Percentiles rank a stretch among this genome's conserved stretches.
Evolutionary conservation across 768 basidiomycete genomes (phyloP).

Genomic region (Suillus occidentalis): DNA sequence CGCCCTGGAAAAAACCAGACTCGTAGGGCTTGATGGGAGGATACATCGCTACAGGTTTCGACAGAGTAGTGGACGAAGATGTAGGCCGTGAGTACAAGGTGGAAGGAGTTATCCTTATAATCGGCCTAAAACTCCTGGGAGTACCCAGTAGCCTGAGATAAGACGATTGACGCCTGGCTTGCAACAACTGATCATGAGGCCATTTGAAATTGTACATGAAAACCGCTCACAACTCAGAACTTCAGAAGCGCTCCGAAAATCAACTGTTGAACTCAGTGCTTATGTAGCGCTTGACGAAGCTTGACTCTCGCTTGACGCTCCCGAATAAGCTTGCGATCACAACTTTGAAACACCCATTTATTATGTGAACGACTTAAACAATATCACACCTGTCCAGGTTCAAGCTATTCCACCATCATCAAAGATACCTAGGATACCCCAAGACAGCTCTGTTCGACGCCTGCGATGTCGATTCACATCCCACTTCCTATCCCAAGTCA

Average conservation of each 20-base stretch:
- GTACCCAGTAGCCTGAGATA: not conserved
- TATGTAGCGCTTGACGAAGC: too few species aligned
- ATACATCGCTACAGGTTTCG: slow-evolving; percentile 49
- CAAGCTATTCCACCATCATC: not conserved
- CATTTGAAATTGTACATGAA: not conserved
- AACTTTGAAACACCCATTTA: not conserved
- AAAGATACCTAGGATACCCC: not conserved
- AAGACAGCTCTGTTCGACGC: not conserved
- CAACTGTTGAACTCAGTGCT: too few species aligned
- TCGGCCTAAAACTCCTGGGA: not conserved
- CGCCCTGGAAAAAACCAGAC: slow-evolving; percentile 67
- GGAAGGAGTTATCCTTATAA: not conserved
- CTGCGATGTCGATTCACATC: slow-evolving; percentile 12
- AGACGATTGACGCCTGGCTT: not conserved
- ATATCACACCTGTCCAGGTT: not conserved
- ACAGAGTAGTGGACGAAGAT: not conserved
- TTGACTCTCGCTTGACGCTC: not conserved
- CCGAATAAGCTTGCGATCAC: slow-evolving; percentile 4
- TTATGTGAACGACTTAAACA: not conserved
- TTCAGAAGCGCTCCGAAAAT: too few species aligned
- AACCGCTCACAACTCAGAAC: not conserved
- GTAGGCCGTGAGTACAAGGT: not conserved
- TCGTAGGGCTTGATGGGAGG: slow-evolving; percentile 66
- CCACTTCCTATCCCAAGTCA: slow-evolving; percentile 25
- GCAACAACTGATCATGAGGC: not conserved